Evolutionary conservation across 768 basidiomycete genomes (phyloP).

Genomic region (Leucocoprinus birnbaumii): DNA sequence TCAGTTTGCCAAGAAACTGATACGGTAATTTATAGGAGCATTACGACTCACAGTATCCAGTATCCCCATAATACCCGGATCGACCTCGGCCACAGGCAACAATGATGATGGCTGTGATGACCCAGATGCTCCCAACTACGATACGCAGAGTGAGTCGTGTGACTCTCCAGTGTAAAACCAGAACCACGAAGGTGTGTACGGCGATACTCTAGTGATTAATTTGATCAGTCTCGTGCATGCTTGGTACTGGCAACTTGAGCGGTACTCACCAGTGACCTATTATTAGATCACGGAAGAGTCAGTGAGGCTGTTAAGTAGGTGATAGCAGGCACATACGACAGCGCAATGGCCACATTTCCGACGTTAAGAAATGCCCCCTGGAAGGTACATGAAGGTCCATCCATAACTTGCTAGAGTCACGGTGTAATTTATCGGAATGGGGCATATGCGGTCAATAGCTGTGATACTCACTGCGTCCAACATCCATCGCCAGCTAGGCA

Average conservation of each 20-base stretch:
- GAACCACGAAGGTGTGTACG: conserved; percentile 45
- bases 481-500: conserved; percentile 44
- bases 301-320: no score
- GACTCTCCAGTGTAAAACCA: conserved; percentile 37
- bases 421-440: no score
- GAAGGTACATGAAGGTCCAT: conserved; percentile 37
- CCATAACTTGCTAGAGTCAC: conserved; percentile 23
- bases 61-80: conserved; percentile 38
- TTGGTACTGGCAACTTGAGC: no score
- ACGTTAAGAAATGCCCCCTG: conserved; percentile 47
- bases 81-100: conserved; percentile 34
- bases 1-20: neutral
- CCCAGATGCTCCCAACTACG: conserved; percentile 36
- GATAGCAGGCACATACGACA: conserved; percentile 37
- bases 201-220: conserved; percentile 36
- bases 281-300: no score
- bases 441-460: no score
- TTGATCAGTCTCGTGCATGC: neutral
- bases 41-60: conserved; percentile 34
- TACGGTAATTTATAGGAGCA: neutral
- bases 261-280: no score
- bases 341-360: conserved; percentile 45
- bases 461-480: conserved; percentile 24
- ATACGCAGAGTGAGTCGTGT: conserved; percentile 28
- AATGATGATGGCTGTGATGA: conserved; percentile 34